These are phyloP conservation scores for Bremia lactucae DNA, from an alignment of 352 stramenopile species.

Conservation along the genomic window DNA sequence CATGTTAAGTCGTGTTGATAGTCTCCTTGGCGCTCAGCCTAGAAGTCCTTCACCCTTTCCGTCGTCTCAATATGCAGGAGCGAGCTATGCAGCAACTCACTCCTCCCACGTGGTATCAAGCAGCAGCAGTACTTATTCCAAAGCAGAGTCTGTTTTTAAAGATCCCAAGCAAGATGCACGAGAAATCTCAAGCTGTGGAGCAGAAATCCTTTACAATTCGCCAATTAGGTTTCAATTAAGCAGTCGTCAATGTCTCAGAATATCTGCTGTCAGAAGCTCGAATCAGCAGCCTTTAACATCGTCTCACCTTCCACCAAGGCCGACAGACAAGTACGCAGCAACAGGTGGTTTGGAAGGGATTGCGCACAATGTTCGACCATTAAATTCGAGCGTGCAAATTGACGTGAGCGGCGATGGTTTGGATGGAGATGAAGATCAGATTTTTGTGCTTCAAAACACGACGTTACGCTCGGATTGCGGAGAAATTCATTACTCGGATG, in stretches of 20 bases:
- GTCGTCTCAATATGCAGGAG: conserved; percentile 12
- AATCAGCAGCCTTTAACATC: conserved; percentile 2
- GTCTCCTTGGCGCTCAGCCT: conserved; percentile 25
- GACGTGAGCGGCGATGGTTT: conserved; percentile 52
- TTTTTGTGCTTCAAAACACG: conserved; percentile 72
- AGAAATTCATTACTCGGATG: conserved; percentile 63
- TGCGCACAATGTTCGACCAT: conserved; percentile 7
- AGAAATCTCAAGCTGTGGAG: conserved; percentile 52
- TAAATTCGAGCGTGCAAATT: conserved; percentile 21
- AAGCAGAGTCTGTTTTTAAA: too few relatives aligned
- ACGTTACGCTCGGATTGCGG: conserved; percentile 55
- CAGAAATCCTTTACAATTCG: conserved; percentile 65
- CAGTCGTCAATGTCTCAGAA: conserved; percentile 57
- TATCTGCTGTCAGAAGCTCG: conserved; percentile 20
- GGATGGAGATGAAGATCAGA: conserved; percentile 60
- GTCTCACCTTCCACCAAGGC: conserved; percentile 21
- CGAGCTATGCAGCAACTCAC: conserved; percentile 8
- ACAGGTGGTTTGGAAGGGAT: conserved; percentile 9
- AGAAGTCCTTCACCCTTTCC: not conserved
- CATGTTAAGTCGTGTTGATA: conserved; percentile 52
- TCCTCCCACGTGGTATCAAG: conserved; percentile 5
- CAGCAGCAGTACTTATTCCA: too few relatives aligned
- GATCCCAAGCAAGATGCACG: conserved; percentile 29
- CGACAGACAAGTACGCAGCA: conserved; percentile 5
- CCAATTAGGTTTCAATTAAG: conserved; percentile 54